Evolutionary conservation across 129 eudicot genomes (phyloP), one percentile per base, ranked within the genome.

Genomic region (Rutidosis leptorrhynchoides): DNA sequence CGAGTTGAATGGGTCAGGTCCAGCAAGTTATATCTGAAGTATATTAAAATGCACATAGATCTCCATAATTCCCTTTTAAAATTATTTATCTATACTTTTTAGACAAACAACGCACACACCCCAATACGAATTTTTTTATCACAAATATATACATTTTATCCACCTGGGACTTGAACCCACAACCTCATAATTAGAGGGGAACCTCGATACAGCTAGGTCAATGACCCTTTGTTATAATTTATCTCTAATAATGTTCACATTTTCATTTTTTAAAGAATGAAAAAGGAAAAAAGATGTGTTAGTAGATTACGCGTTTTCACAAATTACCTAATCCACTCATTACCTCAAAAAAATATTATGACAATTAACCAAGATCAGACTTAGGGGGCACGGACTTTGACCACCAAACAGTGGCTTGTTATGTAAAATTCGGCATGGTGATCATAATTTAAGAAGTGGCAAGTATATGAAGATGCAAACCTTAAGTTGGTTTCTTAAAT

Each of bases 11-110:
- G 20, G 20, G 45, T 63, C 32, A 40, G 8, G 43, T 19, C 24
- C 0, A 25, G 6, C 21, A 12, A 5, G n/a, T 12, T 40, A 40
- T 10, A 40, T 12, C 26, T 42, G 32, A 23, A 40, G 26, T 46
- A 3, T 48, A 16, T 30, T 35, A 64, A 40, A 64, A 40, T 64
- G 68, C 16, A 63, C 14, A 63, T n/a, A 51, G 23, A 51, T 40
- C 46, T 40, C 46, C 46, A 40, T 40, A 12, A 40, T 40, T 40
- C 46, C 16, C 46, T 40, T 40, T n/a, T n/a, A n/a, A n/a, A n/a
- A n/a, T n/a, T n/a, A n/a, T n/a, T n/a, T n/a, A n/a, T n/a, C n/a
- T n/a, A n/a, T n/a, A n/a, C n/a, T n/a, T n/a, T n/a, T n/a, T n/a
- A n/a, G n/a, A n/a, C n/a, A n/a, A n/a, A n/a, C n/a, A n/a, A n/a